Evolutionary conservation across 352 stramenopile species (phyloP).

Genomic region (Salisapilia sapeloensis): DNA sequence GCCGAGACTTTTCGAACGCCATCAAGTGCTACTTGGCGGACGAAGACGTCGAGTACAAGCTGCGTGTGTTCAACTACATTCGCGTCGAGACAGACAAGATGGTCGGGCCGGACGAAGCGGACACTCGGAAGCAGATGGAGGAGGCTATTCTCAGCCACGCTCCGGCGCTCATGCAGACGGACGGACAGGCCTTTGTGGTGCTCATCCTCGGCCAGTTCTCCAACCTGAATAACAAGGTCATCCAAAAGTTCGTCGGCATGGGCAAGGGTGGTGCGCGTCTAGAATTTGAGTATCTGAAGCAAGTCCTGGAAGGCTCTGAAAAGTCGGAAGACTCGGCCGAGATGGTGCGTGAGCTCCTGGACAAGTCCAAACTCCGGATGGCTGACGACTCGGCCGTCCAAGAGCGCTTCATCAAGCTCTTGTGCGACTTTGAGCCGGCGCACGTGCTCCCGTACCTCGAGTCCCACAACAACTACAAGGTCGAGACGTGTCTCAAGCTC

Average conservation of each 20-base stretch:
- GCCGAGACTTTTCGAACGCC: conserved; percentile 43
- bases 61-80: conserved; percentile 78
- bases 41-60: conserved; percentile 60
- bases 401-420: conserved; percentile 60
- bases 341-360: conserved; percentile 60
- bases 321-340: conserved; percentile 35
- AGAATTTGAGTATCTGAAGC: conserved; percentile 69
- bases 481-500: conserved; percentile 65
- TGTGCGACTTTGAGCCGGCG: conserved; percentile 64
- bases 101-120: conserved; percentile 17
- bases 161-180: conserved; percentile 73
- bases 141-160: conserved; percentile 58
- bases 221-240: conserved; percentile 72
- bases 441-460: conserved; percentile 69
- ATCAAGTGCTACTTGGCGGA: conserved; percentile 73
- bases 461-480: conserved; percentile 78
- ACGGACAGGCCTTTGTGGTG: conserved; percentile 79
- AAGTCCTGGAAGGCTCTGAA: conserved; percentile 46
- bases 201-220: conserved; percentile 76
- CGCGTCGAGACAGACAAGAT: conserved; percentile 36
- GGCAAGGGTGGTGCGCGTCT: conserved; percentile 56
- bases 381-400: conserved; percentile 68
- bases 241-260: conserved; percentile 70
- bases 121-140: conserved; percentile 42
- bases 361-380: conserved; percentile 65